These are phyloP conservation scores for Phaseolus coccineus DNA, from an alignment of 331 rosid species.

Conservation along the genomic window DNA sequence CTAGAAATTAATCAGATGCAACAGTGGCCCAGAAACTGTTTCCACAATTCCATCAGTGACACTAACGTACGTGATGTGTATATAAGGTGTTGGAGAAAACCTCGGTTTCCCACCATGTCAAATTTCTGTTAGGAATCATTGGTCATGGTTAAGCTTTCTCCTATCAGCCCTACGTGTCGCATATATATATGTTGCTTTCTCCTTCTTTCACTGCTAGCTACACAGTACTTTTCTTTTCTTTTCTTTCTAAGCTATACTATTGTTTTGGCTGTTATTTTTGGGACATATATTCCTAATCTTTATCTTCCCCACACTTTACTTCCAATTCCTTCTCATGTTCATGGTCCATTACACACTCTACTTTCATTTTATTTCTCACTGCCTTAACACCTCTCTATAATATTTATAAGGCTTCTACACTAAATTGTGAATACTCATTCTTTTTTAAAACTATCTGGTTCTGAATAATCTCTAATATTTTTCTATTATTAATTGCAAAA, in stretches of 20 bases:
- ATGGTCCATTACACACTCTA: no score
- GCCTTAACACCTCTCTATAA: no score
- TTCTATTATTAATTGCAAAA: no score
- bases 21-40: constrained; percentile 8
- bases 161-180: background rate
- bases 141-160: constrained; percentile 30
- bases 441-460: no score
- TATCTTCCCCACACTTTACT: no score
- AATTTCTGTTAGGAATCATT: constrained; percentile 38
- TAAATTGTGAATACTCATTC: no score
- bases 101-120: constrained; percentile 37
- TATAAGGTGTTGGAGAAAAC: constrained; percentile 45
- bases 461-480: no score
- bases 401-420: no score
- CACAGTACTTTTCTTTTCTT: background rate
- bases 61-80: background rate
- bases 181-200: background rate
- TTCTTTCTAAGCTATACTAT: no score
- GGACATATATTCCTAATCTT: background rate
- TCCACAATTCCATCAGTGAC: constrained; percentile 36
- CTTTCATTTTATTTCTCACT: no score
- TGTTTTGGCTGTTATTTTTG: background rate
- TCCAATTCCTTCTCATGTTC: no score
- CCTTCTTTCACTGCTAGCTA: background rate
- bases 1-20: background rate